Conservation (phyloP, 2,329 filamentous ascomycete genomes). For the Fusarium sp. region DNA sequence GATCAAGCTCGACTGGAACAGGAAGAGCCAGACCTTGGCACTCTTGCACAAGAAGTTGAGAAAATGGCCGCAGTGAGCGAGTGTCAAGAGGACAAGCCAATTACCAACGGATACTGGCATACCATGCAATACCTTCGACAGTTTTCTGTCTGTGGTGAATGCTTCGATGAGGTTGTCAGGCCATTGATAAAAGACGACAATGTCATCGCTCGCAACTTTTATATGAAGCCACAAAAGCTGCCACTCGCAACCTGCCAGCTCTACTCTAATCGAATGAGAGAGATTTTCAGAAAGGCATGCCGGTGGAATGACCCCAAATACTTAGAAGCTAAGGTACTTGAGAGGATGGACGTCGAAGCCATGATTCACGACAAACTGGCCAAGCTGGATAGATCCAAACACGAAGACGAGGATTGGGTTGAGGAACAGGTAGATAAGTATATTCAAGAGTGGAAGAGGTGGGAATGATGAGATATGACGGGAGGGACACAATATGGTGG, state of each 20-base stretch:
- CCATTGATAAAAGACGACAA: constrained; percentile 65
- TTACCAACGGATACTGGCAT: constrained; percentile 76
- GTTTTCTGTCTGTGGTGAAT: constrained; percentile 87
- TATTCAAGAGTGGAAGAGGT: constrained; percentile 64
- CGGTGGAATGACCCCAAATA: constrained; percentile 71
- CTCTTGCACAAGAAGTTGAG: constrained; percentile 70
- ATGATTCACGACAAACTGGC: constrained; percentile 64
- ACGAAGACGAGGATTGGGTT: constrained; percentile 48
- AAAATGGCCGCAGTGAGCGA: constrained; percentile 66
- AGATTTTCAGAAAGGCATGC: constrained; percentile 73
- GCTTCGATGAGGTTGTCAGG: constrained; percentile 81
- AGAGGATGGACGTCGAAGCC: constrained; percentile 67
- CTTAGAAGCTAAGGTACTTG: constrained; percentile 64
- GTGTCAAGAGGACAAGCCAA: constrained; percentile 70
- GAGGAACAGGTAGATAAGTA: constrained; percentile 57
- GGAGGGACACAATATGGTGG: background rate
- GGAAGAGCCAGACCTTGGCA: constrained; percentile 62
- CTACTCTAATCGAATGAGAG: constrained; percentile 81
- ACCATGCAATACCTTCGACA: constrained; percentile 77
- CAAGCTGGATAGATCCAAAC: constrained; percentile 49
- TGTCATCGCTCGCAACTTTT: constrained; percentile 71
- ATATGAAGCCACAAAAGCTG: constrained; percentile 64
- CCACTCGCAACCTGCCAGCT: constrained; percentile 74
- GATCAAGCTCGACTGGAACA: constrained; percentile 57
- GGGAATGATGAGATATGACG: constrained; percentile 55